Percentiles rank a stretch among this genome's conserved stretches.
Evolutionary conservation across 768 basidiomycete genomes (phyloP).

Genomic region (Pleurotus citrinopileatus): DNA sequence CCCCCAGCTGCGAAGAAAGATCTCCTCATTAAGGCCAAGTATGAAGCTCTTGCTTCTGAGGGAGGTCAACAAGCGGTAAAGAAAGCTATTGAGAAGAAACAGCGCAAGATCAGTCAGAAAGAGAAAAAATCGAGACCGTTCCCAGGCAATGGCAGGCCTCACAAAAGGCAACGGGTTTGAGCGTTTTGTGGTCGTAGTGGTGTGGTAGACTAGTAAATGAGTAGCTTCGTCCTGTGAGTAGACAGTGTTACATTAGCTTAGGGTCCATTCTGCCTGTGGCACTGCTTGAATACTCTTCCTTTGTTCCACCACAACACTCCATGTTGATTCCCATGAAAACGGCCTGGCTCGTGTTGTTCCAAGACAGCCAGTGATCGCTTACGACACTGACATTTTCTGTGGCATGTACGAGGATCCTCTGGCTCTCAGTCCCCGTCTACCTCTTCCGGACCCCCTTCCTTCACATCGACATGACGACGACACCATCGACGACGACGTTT

Average conservation of each 20-base stretch:
- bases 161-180: slow-evolving; percentile 18
- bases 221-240: too few species aligned
- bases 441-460: neutral
- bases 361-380: neutral
- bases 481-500: slow-evolving; percentile 48
- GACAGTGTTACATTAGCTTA: too few species aligned
- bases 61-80: slow-evolving; percentile 83
- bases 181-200: slow-evolving; percentile 4
- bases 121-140: slow-evolving; percentile 87
- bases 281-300: too few species aligned
- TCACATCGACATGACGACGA: slow-evolving; percentile 10
- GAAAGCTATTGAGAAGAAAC: slow-evolving; percentile 86
- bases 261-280: too few species aligned
- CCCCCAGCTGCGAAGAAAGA: slow-evolving; percentile 74
- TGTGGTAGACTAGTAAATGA: too few species aligned
- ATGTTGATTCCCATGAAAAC: neutral
- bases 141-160: slow-evolving; percentile 17
- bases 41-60: slow-evolving; percentile 70
- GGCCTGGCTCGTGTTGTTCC: neutral
- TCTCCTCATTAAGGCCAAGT: slow-evolving; percentile 68
- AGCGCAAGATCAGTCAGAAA: slow-evolving; percentile 82
- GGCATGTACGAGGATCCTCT: neutral
- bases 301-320: neutral
- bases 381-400: neutral
- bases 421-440: neutral